A percentile compares a stretch with the other conserved stretches of the same genome.
These are phyloP conservation scores for Sarocladium strictum DNA, from an alignment of 2,329 filamentous ascomycete species.

Conservation along the genomic window DNA sequence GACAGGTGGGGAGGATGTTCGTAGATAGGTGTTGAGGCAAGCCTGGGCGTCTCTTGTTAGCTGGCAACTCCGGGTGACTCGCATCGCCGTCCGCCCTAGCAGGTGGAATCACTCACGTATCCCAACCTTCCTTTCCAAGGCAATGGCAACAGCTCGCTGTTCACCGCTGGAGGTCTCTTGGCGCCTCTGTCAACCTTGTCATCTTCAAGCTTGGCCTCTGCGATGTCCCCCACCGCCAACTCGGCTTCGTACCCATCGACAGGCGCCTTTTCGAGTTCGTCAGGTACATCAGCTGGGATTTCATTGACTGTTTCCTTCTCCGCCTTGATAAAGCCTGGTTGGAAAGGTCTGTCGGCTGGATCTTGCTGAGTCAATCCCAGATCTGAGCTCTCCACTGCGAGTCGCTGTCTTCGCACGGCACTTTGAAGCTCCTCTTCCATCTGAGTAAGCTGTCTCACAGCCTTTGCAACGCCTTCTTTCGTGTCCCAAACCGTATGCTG, in stretches of 20 bases:
- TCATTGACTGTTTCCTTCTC: slow-evolving; percentile 8
- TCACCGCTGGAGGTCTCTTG: slow-evolving; percentile 64
- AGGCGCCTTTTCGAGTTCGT: slow-evolving; percentile 15
- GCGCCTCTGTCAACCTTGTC: slow-evolving; percentile 30
- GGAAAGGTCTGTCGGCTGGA: slow-evolving; percentile 4
- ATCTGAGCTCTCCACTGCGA: slow-evolving; percentile 37
- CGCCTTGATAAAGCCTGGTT: slow-evolving; percentile 8
- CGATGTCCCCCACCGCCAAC: slow-evolving; percentile 16
- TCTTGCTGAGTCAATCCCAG: slow-evolving; percentile 14
- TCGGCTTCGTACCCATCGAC: slow-evolving; percentile 19
- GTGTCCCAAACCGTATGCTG: slow-evolving; percentile 10
- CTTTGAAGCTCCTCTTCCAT: slow-evolving; percentile 43
- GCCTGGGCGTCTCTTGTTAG: slow-evolving; percentile 42
- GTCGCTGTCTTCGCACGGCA: slow-evolving; percentile 38
- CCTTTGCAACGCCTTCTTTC: slow-evolving; percentile 27
- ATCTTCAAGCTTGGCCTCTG: slow-evolving; percentile 15
- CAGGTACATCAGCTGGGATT: slow-evolving; percentile 8
- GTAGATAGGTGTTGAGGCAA: slow-evolving; percentile 87
- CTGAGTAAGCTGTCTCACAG: slow-evolving; percentile 38
- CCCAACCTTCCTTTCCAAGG: slow-evolving; percentile 88
- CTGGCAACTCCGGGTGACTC: not conserved
- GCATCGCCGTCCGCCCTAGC: not conserved
- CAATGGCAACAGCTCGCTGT: slow-evolving; percentile 76
- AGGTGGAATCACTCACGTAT: slow-evolving; percentile 55
- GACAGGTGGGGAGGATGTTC: slow-evolving; percentile 72